Conservation (phyloP, 805 yeast genomes). For the Saccharomycopsis synnaedendra region DNA sequence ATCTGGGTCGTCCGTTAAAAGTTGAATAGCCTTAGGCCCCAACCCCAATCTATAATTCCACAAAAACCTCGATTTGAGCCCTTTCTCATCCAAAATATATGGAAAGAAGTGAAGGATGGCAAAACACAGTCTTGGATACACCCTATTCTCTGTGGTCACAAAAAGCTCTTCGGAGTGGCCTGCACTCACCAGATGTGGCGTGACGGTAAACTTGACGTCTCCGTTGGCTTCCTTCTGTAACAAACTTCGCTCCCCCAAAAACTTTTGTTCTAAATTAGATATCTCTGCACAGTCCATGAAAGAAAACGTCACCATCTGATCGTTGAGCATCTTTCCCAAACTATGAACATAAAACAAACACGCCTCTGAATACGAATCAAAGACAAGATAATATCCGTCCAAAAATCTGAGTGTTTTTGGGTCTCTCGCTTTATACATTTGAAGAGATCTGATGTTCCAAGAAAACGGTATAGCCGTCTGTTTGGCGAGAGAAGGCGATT, state of each 20-base stretch:
- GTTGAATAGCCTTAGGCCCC: constrained; percentile 9
- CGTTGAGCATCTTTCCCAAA: background rate
- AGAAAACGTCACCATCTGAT: too few relatives aligned
- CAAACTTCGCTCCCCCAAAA: background rate
- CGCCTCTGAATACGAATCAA: constrained; percentile 1
- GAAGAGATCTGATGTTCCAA: constrained; percentile 5
- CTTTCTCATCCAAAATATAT: background rate
- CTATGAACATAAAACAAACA: background rate
- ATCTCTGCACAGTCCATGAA: background rate
- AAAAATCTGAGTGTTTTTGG: constrained; percentile 4
- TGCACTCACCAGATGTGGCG: background rate
- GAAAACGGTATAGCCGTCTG: background rate
- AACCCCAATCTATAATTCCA: constrained; percentile 10
- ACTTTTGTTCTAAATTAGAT: background rate
- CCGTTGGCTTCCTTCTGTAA: background rate
- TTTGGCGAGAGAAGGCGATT: background rate
- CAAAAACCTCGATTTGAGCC: constrained; percentile 4
- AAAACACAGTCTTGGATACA: constrained; percentile 4
- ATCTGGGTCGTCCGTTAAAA: constrained; percentile 2
- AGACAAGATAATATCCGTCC: constrained; percentile 9
- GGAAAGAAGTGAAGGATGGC: constrained; percentile 12
- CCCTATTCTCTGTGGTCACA: too few relatives aligned
- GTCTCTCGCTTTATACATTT: constrained; percentile 8
- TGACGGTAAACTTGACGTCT: background rate
- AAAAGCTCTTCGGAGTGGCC: background rate